A percentile compares a stretch with the other conserved stretches of the same genome.
Evolutionary conservation across 768 basidiomycete genomes (phyloP).

Genomic region (Strobilomyces echinocephalus): DNA sequence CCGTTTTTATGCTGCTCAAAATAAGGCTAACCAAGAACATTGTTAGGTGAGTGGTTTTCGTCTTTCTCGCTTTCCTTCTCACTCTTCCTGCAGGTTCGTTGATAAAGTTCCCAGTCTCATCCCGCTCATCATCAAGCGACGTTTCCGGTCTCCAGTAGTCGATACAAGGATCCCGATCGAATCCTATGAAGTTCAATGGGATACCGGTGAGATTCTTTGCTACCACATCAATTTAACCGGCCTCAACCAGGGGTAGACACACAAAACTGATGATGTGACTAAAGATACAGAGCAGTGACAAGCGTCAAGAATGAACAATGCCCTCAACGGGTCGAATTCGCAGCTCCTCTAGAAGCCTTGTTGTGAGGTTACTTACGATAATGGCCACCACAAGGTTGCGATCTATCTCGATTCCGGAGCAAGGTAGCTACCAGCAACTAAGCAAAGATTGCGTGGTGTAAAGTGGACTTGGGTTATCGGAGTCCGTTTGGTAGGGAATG

Average conservation of each 20-base stretch:
- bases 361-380: neutral
- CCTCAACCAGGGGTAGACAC: neutral
- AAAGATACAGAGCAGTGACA: neutral
- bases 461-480: conserved; percentile 91
- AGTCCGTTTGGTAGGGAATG: conserved; percentile 94
- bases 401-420: conserved; percentile 50
- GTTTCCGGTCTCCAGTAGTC: too few species aligned
- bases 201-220: too few species aligned
- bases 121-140: too few species aligned
- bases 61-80: too few species aligned
- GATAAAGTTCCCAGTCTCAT: too few species aligned
- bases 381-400: neutral
- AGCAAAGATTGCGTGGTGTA: conserved; percentile 88
- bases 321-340: neutral
- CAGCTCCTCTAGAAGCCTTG: neutral
- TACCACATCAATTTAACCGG: too few species aligned
- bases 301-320: neutral
- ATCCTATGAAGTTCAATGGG: too few species aligned
- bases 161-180: too few species aligned
- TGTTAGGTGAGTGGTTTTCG: too few species aligned
- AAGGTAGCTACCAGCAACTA: conserved; percentile 76
- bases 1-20: too few species aligned
- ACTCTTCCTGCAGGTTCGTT: too few species aligned
- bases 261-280: neutral
- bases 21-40: too few species aligned